Conservation (phyloP, 352 stramenopile species). For the Phytophthora idaei region DNA sequence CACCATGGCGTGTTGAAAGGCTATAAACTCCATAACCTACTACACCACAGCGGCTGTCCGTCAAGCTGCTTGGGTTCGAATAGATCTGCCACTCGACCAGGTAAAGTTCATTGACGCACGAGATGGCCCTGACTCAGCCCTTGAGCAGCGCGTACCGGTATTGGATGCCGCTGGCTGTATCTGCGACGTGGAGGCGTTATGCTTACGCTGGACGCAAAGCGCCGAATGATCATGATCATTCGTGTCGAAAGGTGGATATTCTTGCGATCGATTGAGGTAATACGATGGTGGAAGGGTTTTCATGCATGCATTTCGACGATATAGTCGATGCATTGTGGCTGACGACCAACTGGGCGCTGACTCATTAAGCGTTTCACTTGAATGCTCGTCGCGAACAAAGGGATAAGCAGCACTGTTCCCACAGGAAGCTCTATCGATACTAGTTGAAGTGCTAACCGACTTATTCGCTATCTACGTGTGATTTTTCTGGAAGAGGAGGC, state of each 20-base stretch:
- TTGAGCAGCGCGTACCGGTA: neutral
- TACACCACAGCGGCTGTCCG: too few species aligned
- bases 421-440: neutral
- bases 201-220: neutral
- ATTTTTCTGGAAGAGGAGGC: neutral
- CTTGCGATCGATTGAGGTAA: neutral
- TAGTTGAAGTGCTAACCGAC: constrained; percentile 21
- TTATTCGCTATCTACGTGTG: neutral
- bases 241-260: neutral
- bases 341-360: constrained; percentile 7
- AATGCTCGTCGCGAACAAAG: neutral
- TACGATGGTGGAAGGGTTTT: neutral
- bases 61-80: neutral
- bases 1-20: neutral
- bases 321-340: constrained; percentile 2
- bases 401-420: too few species aligned
- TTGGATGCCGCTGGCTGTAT: neutral
- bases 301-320: neutral
- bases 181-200: neutral
- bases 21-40: too few species aligned
- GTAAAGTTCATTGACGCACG: neutral
- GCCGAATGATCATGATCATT: neutral
- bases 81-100: neutral
- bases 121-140: neutral
- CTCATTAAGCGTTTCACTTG: neutral